Evolutionary conservation across 2,329 filamentous ascomycete species (phyloP).

Genomic region (Fusarium proliferatum): DNA sequence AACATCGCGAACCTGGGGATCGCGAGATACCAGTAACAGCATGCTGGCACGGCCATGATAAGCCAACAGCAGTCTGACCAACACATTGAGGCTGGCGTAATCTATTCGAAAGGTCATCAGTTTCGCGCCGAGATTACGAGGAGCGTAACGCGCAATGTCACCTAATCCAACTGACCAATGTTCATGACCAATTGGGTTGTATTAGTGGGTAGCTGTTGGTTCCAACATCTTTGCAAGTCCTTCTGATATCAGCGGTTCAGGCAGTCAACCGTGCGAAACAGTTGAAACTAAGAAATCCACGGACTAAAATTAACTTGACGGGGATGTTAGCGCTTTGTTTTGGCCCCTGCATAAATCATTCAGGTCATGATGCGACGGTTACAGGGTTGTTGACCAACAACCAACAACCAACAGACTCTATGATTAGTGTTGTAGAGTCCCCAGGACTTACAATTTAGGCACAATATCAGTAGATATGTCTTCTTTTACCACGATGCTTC

Average conservation of each 20-base stretch:
- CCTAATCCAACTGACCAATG: not conserved
- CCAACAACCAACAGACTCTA: not conserved
- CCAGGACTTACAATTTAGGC: too few relatives aligned
- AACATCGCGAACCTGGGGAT: not conserved
- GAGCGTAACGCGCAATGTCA: not conserved
- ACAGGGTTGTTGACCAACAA: not conserved
- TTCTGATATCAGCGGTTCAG: not conserved
- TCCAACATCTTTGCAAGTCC: not conserved
- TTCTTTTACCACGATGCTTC: too few relatives aligned
- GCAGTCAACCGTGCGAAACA: not conserved
- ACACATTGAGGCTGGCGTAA: not conserved
- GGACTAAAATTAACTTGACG: rapidly evolving
- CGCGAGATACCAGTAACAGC: not conserved
- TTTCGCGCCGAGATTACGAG: not conserved
- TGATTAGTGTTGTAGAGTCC: too few relatives aligned
- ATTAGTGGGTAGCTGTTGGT: not conserved
- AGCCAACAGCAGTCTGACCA: not conserved
- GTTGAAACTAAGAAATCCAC: rapidly evolving
- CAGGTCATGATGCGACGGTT: not conserved
- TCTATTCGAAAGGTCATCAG: not conserved
- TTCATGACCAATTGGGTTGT: not conserved
- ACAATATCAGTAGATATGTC: too few relatives aligned
- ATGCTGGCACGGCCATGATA: not conserved
- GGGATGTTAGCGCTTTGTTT: not conserved
- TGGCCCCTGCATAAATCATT: not conserved